These are phyloP conservation scores for Piromyces sp. DNA, from an alignment of 192 early-diverging fungal genomes.

Conservation along the genomic window DNA sequence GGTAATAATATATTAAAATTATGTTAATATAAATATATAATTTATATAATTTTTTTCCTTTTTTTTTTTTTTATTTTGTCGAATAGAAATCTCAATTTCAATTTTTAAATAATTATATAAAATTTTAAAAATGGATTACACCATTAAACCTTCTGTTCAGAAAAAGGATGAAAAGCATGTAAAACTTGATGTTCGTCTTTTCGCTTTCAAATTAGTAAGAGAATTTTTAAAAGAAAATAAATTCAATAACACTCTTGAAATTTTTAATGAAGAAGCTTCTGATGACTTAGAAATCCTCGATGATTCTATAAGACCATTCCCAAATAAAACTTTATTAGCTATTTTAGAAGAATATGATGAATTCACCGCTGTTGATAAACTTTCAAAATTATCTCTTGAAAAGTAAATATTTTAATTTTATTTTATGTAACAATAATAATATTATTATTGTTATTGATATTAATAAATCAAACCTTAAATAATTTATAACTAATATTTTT, in stretches of 20 bases:
- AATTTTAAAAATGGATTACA: background rate
- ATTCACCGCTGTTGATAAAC: background rate
- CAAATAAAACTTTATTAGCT: conserved; percentile 19
- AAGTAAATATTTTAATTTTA: background rate
- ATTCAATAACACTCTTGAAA: conserved; percentile 16
- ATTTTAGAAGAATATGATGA: conserved; percentile 20
- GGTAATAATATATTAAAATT: too few relatives aligned
- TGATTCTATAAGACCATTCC: conserved; percentile 8
- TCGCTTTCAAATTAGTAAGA: conserved; percentile 14
- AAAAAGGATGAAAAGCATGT: background rate
- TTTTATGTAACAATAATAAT: too few relatives aligned
- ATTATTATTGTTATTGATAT: too few relatives aligned
- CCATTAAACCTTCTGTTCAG: background rate
- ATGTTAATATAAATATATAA: too few relatives aligned
- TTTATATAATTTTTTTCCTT: too few relatives aligned
- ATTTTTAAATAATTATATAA: too few relatives aligned
- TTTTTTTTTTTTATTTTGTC: too few relatives aligned
- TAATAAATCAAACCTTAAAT: too few relatives aligned
- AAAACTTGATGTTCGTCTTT: conserved; percentile 2
- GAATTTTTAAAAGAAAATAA: conserved; percentile 19
- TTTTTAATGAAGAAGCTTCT: conserved; percentile 21
- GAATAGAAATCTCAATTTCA: too few relatives aligned
- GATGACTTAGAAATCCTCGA: conserved; percentile 9
- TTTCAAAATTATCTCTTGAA: conserved; percentile 1
- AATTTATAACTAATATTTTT: too few relatives aligned